These are phyloP conservation scores for Microthlaspi erraticum DNA, from an alignment of 345 rosid genomes.

Conservation along the genomic window DNA sequence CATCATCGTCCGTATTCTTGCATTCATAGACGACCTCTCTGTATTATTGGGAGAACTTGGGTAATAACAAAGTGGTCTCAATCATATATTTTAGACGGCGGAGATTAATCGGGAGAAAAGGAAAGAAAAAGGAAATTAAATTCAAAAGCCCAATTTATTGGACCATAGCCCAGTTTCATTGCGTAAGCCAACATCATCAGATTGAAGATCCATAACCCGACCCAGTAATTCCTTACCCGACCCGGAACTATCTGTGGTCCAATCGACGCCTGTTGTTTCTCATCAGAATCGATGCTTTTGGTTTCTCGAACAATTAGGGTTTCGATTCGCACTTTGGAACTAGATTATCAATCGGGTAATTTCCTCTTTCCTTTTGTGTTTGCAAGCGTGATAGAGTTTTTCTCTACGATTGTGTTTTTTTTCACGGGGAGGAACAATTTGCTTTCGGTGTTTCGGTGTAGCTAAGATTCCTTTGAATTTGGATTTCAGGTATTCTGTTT, in stretches of 20 bases:
- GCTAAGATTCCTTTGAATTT: neutral
- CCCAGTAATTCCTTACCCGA: constrained; percentile 28
- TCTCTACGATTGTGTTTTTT: neutral
- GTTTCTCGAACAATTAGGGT: constrained; percentile 36
- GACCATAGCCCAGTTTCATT: neutral
- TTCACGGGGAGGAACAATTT: neutral
- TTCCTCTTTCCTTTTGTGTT: neutral
- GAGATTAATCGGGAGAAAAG: too few relatives aligned
- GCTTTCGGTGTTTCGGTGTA: neutral
- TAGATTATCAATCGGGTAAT: constrained; percentile 35
- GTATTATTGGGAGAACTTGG: too few relatives aligned
- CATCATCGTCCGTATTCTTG: too few relatives aligned
- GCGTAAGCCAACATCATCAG: neutral
- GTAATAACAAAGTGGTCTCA: too few relatives aligned
- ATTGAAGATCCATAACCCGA: constrained; percentile 12
- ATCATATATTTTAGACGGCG: too few relatives aligned
- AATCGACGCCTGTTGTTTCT: constrained; percentile 18
- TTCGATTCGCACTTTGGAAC: constrained; percentile 22
- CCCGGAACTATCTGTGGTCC: constrained; percentile 43
- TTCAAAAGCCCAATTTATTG: constrained; percentile 1
- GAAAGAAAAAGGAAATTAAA: too few relatives aligned
- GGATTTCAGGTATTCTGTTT: too few relatives aligned
- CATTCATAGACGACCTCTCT: too few relatives aligned
- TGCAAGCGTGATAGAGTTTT: neutral
- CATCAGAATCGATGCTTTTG: constrained; percentile 28